Conservation (phyloP, 148 eudicot species). For the Rhododendron vialii region DNA sequence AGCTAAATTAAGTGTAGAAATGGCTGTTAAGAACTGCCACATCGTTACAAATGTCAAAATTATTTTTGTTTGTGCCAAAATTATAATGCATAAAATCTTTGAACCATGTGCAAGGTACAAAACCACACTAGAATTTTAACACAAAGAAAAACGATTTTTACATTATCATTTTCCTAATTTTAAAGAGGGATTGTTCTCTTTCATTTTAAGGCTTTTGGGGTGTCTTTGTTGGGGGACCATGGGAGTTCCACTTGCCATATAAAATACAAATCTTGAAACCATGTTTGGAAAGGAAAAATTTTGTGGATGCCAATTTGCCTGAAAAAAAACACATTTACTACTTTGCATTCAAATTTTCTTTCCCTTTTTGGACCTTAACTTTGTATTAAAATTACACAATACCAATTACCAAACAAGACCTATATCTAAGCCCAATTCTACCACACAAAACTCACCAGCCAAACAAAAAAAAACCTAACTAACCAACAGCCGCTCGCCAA, state of each 20-base stretch:
- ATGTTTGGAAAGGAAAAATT: no score
- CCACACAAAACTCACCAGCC: neutral
- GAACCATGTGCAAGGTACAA: no score
- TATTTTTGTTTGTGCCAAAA: no score
- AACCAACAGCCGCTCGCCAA: constrained; percentile 21
- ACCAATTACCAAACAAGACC: constrained; percentile 6
- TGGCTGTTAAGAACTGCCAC: no score
- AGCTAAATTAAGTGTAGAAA: no score
- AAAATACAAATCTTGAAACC: neutral
- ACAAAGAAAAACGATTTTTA: no score
- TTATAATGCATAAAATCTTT: no score
- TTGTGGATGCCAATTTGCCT: no score
- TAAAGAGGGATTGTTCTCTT: neutral
- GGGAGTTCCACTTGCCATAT: neutral
- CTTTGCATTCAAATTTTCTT: neutral
- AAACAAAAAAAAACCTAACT: neutral
- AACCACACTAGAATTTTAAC: no score
- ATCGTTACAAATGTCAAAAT: no score
- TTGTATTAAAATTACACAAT: neutral
- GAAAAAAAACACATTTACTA: neutral
- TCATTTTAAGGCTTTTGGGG: neutral
- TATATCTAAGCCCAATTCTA: neutral
- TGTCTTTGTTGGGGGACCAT: no score
- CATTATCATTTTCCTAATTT: no score
- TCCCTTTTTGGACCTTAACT: neutral